Percentiles rank a stretch among this genome's conserved stretches.
Conservation (phyloP, 202 grass and related monocot species). For the Carex arenaria region DNA sequence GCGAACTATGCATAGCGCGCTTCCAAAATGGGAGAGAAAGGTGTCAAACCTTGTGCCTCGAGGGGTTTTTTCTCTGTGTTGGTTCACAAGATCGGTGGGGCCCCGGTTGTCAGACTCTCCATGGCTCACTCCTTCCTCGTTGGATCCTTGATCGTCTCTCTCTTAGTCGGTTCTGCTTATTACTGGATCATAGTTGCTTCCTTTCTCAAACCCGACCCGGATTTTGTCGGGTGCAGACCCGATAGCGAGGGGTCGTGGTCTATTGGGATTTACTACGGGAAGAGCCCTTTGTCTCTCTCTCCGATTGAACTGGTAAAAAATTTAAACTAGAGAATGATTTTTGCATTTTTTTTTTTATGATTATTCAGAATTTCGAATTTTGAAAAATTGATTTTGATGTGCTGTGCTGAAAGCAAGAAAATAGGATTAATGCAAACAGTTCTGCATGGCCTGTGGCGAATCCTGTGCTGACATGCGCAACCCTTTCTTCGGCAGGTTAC, state of each 20-base stretch:
- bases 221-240: slow-evolving; percentile 48
- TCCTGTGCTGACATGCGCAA: slow-evolving; percentile 72
- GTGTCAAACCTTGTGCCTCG: not conserved
- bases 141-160: slow-evolving; percentile 20
- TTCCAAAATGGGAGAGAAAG: slow-evolving; percentile 17
- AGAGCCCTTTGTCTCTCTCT: slow-evolving; percentile 62
- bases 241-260: slow-evolving; percentile 93
- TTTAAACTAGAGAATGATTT: not conserved
- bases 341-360: not conserved
- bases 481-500: slow-evolving; percentile 47
- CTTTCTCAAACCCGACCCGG: slow-evolving; percentile 50
- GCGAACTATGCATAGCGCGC: not conserved
- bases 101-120: not conserved
- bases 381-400: not conserved
- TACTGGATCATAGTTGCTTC: slow-evolving; percentile 78
- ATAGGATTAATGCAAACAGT: slow-evolving; percentile 58
- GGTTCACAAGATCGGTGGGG: not conserved
- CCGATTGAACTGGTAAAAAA: slow-evolving; percentile 80
- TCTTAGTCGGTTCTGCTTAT: slow-evolving; percentile 52
- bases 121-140: slow-evolving; percentile 40
- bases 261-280: slow-evolving; percentile 82
- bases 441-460: slow-evolving; percentile 96
- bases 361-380: not conserved
- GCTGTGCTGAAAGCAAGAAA: slow-evolving; percentile 42
- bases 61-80: not conserved